Conservation (phyloP, 305 asterid genomes). For the Nicotiana rustica region DNA sequence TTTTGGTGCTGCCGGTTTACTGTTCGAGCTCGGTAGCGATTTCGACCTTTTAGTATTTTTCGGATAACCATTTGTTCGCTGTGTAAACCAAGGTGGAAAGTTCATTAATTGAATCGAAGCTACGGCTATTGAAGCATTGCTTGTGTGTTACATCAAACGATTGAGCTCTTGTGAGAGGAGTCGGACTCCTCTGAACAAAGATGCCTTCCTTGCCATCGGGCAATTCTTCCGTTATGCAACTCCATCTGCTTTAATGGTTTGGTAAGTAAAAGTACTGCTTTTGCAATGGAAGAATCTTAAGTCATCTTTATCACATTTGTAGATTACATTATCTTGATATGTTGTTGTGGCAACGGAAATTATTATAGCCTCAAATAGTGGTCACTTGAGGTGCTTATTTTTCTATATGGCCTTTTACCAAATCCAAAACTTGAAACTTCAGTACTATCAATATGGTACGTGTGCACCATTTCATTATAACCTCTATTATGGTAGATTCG, state of each 20-base stretch:
- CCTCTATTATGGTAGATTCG: neutral
- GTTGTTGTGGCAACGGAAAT: neutral
- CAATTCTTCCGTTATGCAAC: conserved; percentile 34
- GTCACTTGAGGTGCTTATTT: conserved; percentile 51
- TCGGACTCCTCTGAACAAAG: too few species aligned
- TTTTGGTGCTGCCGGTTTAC: too few species aligned
- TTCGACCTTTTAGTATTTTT: too few species aligned
- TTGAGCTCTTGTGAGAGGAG: too few species aligned
- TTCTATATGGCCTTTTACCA: conserved; percentile 59
- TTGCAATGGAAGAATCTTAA: neutral
- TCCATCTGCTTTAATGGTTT: conserved; percentile 67
- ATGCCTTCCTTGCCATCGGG: too few species aligned
- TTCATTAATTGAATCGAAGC: too few species aligned
- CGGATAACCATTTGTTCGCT: too few species aligned
- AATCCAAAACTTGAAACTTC: conserved; percentile 65
- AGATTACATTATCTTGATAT: neutral
- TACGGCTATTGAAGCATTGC: too few species aligned
- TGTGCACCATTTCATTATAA: neutral
- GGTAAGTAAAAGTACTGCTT: conserved; percentile 45
- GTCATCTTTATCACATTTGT: neutral
- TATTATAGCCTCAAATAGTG: conserved; percentile 59
- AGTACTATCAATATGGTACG: conserved; percentile 55
- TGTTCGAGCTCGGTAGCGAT: too few species aligned
- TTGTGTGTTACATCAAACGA: too few species aligned
- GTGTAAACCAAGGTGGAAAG: too few species aligned